phyloP scores from a whole-genome alignment of 2,329 filamentous ascomycete genomes.

The Lachnellula cervina region DNA sequence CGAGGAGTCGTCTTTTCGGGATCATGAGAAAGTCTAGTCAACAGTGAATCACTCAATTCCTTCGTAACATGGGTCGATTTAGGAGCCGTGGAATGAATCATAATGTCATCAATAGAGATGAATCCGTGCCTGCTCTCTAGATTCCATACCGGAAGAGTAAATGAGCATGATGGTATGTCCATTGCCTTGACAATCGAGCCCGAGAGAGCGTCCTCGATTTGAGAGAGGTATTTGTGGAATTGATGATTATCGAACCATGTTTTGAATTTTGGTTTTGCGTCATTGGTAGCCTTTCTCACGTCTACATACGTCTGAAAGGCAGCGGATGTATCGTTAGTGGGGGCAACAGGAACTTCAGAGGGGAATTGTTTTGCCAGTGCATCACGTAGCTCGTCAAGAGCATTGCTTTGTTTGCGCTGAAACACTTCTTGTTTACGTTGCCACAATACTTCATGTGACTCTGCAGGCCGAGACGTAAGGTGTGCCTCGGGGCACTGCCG shows the following conservation, averaged over 20 bases:
- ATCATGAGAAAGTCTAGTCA: neutral
- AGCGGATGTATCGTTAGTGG: neutral
- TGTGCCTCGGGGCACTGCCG: neutral
- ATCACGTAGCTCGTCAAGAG: neutral
- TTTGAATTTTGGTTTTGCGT: constrained; percentile 1
- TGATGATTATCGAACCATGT: constrained; percentile 7
- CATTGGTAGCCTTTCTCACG: neutral
- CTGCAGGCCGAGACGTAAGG: neutral
- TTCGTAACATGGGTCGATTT: neutral
- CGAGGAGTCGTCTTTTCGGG: neutral
- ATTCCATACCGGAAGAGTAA: neutral
- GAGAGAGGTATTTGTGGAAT: constrained; percentile 4
- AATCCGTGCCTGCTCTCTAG: neutral
- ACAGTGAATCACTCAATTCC: neutral
- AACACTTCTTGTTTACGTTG: neutral
- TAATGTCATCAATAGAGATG: constrained; percentile 1
- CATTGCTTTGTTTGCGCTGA: neutral
- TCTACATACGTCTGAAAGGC: neutral
- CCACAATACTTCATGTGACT: neutral
- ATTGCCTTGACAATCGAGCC: neutral
- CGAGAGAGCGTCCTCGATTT: neutral
- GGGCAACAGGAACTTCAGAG: neutral
- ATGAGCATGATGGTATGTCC: neutral
- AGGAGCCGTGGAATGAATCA: neutral
- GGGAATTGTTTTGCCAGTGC: neutral